Evolutionary conservation across 805 yeast species (phyloP), one percentile per base, ranked within the genome.

Genomic region (Tetrapisispora pingtungensis): DNA sequence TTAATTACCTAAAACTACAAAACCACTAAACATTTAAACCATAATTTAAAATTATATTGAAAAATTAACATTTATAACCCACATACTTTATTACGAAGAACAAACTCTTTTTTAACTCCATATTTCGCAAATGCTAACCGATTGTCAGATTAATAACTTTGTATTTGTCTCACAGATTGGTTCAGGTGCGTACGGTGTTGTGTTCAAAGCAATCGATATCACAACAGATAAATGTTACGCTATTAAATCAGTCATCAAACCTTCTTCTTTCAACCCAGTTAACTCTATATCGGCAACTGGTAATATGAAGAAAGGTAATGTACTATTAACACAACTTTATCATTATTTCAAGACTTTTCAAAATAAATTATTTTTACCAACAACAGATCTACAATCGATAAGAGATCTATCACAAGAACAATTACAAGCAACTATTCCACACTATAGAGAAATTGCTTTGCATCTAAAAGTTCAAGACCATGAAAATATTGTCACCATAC

Each of bases 121-220:
- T 14, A n/a, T 17, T 26, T 14, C 7, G 4, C n/a, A 14, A 33
- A 42, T 42, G 45, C 17, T 42, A 18, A 32, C 41, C 2, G 38
- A 55, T 36, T 54, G 58, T 33, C 53, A 52, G 44, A 54, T 61
- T 4, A 61, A 61, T 44, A 59, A 59, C 43, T 58, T 46, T 41
- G 50, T 49, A 40, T 54, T 61, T 7, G 39, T 47, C 5, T 44
- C 48, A 7, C 61, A 59, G 40, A 39, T 56, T 13, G 96, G 95
- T 10, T 75, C 90, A 1, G 96, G 96, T 19, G 89, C 95, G 18
- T 87, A 81, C 55, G 94, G 95, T 8, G 70, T 82, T 30, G 93
- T 88, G 7, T 87, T 82, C 67, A 69, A 76, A 14, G 88, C 86
- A 2, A 62, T 71, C 47, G 82, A 86, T 57, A 51, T 70, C 18